Base-by-base conservation (phyloP, 345 rosid species). In the Ricinus communis region DNA sequence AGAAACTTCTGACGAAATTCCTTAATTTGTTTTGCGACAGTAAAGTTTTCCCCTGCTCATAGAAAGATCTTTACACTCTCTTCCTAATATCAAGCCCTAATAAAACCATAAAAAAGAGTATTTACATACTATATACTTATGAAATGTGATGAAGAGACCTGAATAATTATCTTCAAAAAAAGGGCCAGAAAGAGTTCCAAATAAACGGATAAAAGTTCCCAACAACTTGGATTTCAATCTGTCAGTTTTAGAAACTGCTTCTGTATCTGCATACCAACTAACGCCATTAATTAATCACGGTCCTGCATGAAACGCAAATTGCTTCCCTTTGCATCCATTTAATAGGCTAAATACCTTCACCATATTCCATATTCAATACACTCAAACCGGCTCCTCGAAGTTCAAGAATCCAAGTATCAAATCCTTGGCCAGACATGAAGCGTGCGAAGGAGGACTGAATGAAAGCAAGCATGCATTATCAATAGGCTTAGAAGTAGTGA, bases 401-500 rank as follows among this genome's bases (percentile, higher is more conserved):
- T 82, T 93, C 98, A 71, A 93, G 84, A 74, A 84, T 84, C 98
- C 98, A 90, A 1, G 98, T 85, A 69, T 93, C 98, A 51, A 84
- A 93, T 76, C 97, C 97, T 67, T 86, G 89, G 66, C 76, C 75
- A 66, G 87, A 84, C 96, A 93, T 93, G 81, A 58, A 81, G 27
- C 98, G 90, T 27, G 97, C 97, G 49, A 93, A 90, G 0, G 98
- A 91, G 33, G 76, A 79, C 98, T 93, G 84, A 65, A 33, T 33
- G 38, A 33, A 33, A 33, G 38, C 38, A 33, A 33, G 38, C 38
- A 33, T 33, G 6, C 38, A 33, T 33, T 6, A 33, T 33, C 38
- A 33, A 33, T 33, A 33, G 6, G 6, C 38, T 33, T 33, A 33
- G n/a, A n/a, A n/a, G n/a, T 56, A 56, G 4, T 25, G 62, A 57